These are phyloP conservation scores for Leucocoprinus sp. DNA, from an alignment of 768 basidiomycete species.

Conservation along the genomic window DNA sequence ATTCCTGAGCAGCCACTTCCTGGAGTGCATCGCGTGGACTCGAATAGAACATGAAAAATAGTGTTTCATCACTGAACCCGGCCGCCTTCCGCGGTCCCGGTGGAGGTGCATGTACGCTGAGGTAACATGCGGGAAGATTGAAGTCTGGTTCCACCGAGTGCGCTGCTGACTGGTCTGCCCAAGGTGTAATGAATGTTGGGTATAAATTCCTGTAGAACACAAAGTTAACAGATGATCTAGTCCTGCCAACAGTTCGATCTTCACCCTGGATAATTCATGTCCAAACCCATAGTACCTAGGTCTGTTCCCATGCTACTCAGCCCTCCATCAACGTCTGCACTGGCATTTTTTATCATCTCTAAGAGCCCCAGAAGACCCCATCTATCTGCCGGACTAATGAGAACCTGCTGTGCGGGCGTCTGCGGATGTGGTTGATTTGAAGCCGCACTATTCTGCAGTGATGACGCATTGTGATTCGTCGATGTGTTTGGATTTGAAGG, in stretches of 20 bases:
- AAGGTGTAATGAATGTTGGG: slow-evolving; percentile 92
- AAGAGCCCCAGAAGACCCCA: slow-evolving; percentile 89
- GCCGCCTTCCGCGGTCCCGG: slow-evolving; percentile 74
- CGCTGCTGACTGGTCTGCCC: slow-evolving; percentile 85
- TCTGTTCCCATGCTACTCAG: slow-evolving; percentile 85
- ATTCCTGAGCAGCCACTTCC: slow-evolving; percentile 89
- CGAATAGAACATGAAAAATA: slow-evolving; percentile 98
- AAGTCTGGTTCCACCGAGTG: slow-evolving; percentile 88
- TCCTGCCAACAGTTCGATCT: slow-evolving; percentile 21
- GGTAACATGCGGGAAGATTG: slow-evolving; percentile 83
- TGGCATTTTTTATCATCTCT: slow-evolving; percentile 77
- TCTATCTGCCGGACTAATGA: slow-evolving; percentile 87
- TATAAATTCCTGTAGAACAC: slow-evolving; percentile 59
- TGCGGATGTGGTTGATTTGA: slow-evolving; percentile 52
- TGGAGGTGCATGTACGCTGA: slow-evolving; percentile 79
- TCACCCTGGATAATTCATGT: slow-evolving; percentile 79
- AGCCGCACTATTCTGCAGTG: slow-evolving; percentile 25
- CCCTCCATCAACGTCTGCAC: slow-evolving; percentile 68
- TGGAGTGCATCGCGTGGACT: slow-evolving; percentile 87
- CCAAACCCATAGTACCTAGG: slow-evolving; percentile 85
- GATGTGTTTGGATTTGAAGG: slow-evolving; percentile 24
- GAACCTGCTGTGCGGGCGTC: slow-evolving; percentile 89
- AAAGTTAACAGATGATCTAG: slow-evolving; percentile 14
- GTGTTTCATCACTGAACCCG: slow-evolving; percentile 89
- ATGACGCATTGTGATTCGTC: slow-evolving; percentile 25